Evolutionary conservation across 2,329 filamentous ascomycete species (phyloP), one percentile per base, ranked within the genome.

Genomic region (Hypoxylon sp.): DNA sequence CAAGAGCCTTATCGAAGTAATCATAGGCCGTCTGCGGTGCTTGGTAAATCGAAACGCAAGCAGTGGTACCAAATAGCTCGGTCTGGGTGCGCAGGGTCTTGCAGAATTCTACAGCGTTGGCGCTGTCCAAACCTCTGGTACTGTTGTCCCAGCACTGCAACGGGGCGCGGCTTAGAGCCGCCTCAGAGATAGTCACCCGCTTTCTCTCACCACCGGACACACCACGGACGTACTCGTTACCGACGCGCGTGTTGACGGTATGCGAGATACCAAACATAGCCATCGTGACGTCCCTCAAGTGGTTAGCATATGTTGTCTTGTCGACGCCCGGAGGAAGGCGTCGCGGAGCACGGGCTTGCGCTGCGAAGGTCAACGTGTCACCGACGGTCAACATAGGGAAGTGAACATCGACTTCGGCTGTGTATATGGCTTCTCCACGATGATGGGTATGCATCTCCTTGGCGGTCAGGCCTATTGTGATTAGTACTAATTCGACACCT

Each of bases 381-480:
- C 92, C 92, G 47, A 95, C 92, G 1, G 88, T 90, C 74, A 96
- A 81, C 81, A 90, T 87, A 11, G 92, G 91, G 75, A 94, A 94
- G 80, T 94, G 92, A 3, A 92, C 90, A 77, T 97, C 93, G 37
- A 93, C 90, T 79, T 96, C 93, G 65, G 92, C 92, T 0, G 92
- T 94, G 81, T 96, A 96, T 78, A 96, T 94, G 68, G 92, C 92
- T 80, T 97, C 93, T 71, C 93, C 93, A 29, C 92, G 90, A 81
- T 95, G 94, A 68, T 87, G 84, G 10, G 87, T 88, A 80, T 92
- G 88, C 92, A 96, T 95, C 76, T 93, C 87, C 75, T 92, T 81
- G 62, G 92, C 86, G 2, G 87, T 82, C 74, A 93, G 85, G 72
- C 90, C 88, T 85, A 67, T 64, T 39, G 2, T 8, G 27, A 62